These are phyloP conservation scores for Pneumocystis canis DNA, from an alignment of 1,139 yeast genomes.

Conservation along the genomic window DNA sequence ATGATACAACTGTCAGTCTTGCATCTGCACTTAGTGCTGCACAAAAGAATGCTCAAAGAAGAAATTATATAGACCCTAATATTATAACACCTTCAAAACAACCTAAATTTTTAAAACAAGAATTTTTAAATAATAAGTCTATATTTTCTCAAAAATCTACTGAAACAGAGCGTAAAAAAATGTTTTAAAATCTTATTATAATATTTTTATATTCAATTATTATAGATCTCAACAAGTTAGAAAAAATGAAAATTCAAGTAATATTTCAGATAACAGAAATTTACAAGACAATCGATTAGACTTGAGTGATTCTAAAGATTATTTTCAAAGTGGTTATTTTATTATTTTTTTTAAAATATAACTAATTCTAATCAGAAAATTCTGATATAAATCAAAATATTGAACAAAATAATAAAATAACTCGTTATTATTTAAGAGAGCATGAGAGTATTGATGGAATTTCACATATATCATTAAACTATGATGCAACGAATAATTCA, in stretches of 20 bases:
- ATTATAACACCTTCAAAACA: background rate
- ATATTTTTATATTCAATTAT: background rate
- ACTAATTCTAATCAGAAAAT: background rate
- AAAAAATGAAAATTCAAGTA: background rate
- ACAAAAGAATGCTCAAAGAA: background rate
- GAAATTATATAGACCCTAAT: background rate
- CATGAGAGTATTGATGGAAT: background rate
- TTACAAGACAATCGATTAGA: background rate
- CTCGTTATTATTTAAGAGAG: background rate
- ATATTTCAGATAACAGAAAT: background rate
- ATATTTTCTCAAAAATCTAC: background rate
- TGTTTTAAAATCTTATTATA: background rate
- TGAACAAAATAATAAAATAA: background rate
- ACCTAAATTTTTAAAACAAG: background rate
- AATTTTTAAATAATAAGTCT: background rate
- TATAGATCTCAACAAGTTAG: background rate
- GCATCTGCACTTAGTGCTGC: slow-evolving; percentile 7
- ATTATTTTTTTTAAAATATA: background rate
- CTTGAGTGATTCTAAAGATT: background rate
- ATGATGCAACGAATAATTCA: background rate
- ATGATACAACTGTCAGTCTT: slow-evolving; percentile 1
- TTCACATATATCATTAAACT: background rate
- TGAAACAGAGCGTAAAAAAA: background rate
- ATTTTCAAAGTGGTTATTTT: background rate
- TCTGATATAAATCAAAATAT: background rate